Evolutionary conservation across 768 basidiomycete species (phyloP), one percentile per base, ranked within the genome.

Genomic region (Mycena rebaudengoi): DNA sequence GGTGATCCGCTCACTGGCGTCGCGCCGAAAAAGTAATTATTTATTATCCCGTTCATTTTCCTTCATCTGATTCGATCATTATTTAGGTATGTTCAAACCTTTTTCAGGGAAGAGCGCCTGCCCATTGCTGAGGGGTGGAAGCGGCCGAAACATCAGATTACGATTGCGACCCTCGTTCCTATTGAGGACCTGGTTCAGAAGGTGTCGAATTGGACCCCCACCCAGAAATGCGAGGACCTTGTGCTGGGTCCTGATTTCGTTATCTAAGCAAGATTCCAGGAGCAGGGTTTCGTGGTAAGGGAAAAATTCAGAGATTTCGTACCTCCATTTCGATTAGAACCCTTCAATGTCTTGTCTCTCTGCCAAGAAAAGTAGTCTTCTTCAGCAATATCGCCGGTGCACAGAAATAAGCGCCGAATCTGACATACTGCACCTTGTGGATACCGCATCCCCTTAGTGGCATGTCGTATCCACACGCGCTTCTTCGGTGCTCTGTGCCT

Each of bases 21-120:
- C 33, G 66, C 66, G 8, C 50, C 49, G 16, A 68, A 68, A 48
- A 33, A 65, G 66, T 68, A 52, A 45, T 62, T 64, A 14, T 23
- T 37, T 7, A 29, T 20, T n/a, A 0, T 46, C 52, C 18, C 11
- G 20, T 55, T 21, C 33, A 5, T 30, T 20, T 20, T 10, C 25
- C n/a, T 21, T 10, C 21, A 32, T 40, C 32, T 39, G 25, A 35
- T 44, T 33, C 43, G 26, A 40, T 32, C 29, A 21, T 32, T 41
- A 28, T 3, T 14, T 21, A 68, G 67, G 28, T 65, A 65, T 35
- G 67, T 68, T n/a, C 33, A 68, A 20, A 62, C 62, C 35, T 65
- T 68, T 46, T 68, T 68, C 64, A 52, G 67, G 5, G 64, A 68
- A 44, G 67, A 68, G 43, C 64, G 67, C 5, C 33, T 68, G 26